Evolutionary conservation across 2,329 filamentous ascomycete species (phyloP).

Genomic region (Septoria linicola): DNA sequence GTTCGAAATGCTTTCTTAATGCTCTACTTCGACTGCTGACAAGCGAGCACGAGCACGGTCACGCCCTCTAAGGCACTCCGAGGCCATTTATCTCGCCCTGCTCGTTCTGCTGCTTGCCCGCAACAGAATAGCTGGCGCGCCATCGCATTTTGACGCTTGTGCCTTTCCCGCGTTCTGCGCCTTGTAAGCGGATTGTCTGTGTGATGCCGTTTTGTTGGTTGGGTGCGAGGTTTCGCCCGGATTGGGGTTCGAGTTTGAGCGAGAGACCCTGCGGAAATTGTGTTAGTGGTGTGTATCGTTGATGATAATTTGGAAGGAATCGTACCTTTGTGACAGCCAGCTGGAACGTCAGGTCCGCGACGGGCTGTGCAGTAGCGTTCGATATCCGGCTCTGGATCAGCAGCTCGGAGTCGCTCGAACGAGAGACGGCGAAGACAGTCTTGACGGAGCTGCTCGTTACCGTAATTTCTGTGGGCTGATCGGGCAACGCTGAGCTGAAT

Average conservation of each 20-base stretch:
- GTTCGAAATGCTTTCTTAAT: too few relatives aligned
- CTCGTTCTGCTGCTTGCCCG: conserved; percentile 65
- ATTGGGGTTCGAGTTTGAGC: conserved; percentile 80
- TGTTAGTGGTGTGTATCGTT: background rate
- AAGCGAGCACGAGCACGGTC: too few relatives aligned
- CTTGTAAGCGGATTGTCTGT: conserved; percentile 75
- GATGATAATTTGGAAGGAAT: background rate
- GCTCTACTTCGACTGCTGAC: too few relatives aligned
- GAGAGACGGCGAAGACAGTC: conserved; percentile 70
- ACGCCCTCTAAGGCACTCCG: conserved; percentile 54
- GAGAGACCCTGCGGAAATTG: conserved; percentile 65
- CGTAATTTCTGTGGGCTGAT: conserved; percentile 60
- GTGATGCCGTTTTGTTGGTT: conserved; percentile 73
- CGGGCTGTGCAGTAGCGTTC: conserved; percentile 69
- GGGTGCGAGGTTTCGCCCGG: conserved; percentile 71
- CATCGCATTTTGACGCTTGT: conserved; percentile 84
- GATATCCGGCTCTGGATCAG: conserved; percentile 81
- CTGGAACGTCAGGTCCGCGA: conserved; percentile 84
- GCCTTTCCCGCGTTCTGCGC: conserved; percentile 71
- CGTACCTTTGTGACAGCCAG: conserved; percentile 87
- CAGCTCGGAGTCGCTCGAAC: conserved; percentile 55
- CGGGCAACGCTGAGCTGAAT: conserved; percentile 82
- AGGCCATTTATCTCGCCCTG: conserved; percentile 82
- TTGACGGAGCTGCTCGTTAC: conserved; percentile 65
- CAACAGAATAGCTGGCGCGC: conserved; percentile 76